Conservation (phyloP, 495 filamentous ascomycete species). For the Aspergillus biplanus region DNA sequence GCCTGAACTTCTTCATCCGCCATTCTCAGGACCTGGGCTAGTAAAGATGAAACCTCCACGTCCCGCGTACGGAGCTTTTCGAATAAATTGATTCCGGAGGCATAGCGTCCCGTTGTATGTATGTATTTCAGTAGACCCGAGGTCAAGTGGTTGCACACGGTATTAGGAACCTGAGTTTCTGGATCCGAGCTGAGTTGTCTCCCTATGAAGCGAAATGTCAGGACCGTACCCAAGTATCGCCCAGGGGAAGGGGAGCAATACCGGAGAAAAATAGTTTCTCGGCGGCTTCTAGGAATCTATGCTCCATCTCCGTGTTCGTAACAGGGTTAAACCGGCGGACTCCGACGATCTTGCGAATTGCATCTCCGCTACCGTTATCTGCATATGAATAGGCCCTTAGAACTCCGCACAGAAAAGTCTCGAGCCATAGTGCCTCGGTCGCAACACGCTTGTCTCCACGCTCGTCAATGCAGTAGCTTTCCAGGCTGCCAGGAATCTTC, state of each 20-base stretch:
- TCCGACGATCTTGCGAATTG: conserved; percentile 90
- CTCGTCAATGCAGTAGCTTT: conserved; percentile 96
- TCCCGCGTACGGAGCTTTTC: conserved; percentile 92
- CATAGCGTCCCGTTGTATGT: conserved; percentile 89
- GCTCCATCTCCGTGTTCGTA: conserved; percentile 94
- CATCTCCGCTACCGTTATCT: conserved; percentile 88
- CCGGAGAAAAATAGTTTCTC: conserved; percentile 95
- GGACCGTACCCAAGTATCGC: neutral
- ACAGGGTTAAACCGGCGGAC: conserved; percentile 96
- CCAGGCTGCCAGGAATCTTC: conserved; percentile 91
- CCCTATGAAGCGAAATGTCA: conserved; percentile 56
- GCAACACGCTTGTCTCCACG: conserved; percentile 90
- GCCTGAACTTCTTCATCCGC: conserved; percentile 96
- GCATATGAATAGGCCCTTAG: conserved; percentile 94
- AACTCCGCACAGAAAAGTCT: conserved; percentile 94
- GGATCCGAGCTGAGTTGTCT: conserved; percentile 97
- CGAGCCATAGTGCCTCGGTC: conserved; percentile 91
- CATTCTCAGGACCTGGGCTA: conserved; percentile 86
- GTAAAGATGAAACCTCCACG: conserved; percentile 88
- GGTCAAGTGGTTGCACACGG: conserved; percentile 94
- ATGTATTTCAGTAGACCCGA: conserved; percentile 95
- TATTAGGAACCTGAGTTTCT: conserved; percentile 94
- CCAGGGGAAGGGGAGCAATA: conserved; percentile 34
- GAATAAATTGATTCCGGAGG: conserved; percentile 96
- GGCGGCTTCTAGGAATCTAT: conserved; percentile 93